Base-by-base conservation (phyloP, 257 asterid species). In the Fraxinus excelsior region DNA sequence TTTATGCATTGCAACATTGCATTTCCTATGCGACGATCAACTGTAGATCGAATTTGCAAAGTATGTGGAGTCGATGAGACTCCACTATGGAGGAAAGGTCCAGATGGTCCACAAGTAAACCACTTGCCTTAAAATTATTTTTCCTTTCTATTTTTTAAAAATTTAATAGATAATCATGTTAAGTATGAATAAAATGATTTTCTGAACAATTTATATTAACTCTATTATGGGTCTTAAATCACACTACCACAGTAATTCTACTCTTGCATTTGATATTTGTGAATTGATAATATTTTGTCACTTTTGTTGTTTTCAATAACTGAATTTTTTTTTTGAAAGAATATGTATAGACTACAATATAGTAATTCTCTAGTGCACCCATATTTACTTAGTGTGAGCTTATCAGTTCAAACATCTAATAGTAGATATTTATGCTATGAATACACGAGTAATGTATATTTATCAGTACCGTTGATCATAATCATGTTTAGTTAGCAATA, bases 51-150 rank as follows among this genome's bases (percentile, higher is more conserved):
- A 4, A 25, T 19, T 2, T 86, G 90, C 73, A 42, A 3, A 0
- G 14, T 6, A 0, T 84, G 87, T 53, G 80, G 86, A 42, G 70
- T 4, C 0, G 16, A 19, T 0, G 14, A 8, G 1, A 81, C 86
- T 53, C 90, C 90, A 18, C 71, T 86, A 0, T 86, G 90, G 87
- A 79, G 87, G 58, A 86, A 74, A 73, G 90, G 90, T 4, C 86
- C 88, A 0, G 46, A 80, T 0, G 87, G 87, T 2, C 69, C 80
- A 14, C 73, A 74, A 53, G 83, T 74, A 70, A 49, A 60, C 56
- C n/a, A 46, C n/a, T 46, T 46, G n/a, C n/a, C 56, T 5, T 1
- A 12, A 70, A 35, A 23, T 4, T 32, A 9, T 9, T 9, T 19
- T 0, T 2, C 46, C 46, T 40, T 40, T 40, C 44, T 14, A 18